Percentiles rank a stretch among this genome's conserved stretches.
phyloP scores from a whole-genome alignment of 2,329 filamentous ascomycete species.

The Anthostomella pinea region DNA sequence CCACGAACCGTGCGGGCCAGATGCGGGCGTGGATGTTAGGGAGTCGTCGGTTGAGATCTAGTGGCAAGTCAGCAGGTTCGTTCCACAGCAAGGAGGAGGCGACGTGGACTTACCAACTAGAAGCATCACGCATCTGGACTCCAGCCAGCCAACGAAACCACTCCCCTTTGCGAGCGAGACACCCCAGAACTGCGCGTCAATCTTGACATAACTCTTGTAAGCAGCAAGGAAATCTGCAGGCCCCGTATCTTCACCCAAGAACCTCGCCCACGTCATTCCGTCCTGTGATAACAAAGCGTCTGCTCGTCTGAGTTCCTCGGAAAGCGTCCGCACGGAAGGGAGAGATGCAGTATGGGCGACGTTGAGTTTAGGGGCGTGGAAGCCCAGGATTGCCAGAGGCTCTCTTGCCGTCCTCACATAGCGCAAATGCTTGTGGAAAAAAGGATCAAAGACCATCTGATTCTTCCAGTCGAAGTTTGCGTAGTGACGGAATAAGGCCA shows the following conservation, averaged over 20 bases:
- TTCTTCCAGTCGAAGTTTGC: conserved; percentile 57
- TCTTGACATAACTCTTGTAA: conserved; percentile 55
- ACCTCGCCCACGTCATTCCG: conserved; percentile 40
- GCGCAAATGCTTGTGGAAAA: conserved; percentile 50
- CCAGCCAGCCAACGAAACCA: conserved; percentile 60
- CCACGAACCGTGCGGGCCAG: conserved; percentile 61
- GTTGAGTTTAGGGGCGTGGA: conserved; percentile 60
- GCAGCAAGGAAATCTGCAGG: conserved; percentile 47
- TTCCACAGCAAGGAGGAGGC: conserved; percentile 6
- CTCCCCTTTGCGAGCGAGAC: conserved; percentile 52
- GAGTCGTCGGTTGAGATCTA: conserved; percentile 54
- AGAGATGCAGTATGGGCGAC: conserved; percentile 52
- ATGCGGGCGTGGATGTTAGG: conserved; percentile 53
- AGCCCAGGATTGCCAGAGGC: conserved; percentile 61
- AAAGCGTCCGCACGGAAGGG: conserved; percentile 50
- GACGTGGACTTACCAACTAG: conserved; percentile 51
- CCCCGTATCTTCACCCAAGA: conserved; percentile 36
- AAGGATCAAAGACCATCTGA: conserved; percentile 56
- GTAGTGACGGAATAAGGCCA: conserved; percentile 63
- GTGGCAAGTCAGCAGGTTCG: conserved; percentile 6
- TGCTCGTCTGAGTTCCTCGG: conserved; percentile 50
- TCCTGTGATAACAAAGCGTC: conserved; percentile 36
- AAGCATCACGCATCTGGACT: conserved; percentile 56
- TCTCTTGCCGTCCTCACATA: conserved; percentile 58
- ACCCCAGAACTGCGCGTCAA: conserved; percentile 66